Evolutionary conservation across 2,329 filamentous ascomycete species (phyloP).

Genomic region (Hansfordia pulvinata): DNA sequence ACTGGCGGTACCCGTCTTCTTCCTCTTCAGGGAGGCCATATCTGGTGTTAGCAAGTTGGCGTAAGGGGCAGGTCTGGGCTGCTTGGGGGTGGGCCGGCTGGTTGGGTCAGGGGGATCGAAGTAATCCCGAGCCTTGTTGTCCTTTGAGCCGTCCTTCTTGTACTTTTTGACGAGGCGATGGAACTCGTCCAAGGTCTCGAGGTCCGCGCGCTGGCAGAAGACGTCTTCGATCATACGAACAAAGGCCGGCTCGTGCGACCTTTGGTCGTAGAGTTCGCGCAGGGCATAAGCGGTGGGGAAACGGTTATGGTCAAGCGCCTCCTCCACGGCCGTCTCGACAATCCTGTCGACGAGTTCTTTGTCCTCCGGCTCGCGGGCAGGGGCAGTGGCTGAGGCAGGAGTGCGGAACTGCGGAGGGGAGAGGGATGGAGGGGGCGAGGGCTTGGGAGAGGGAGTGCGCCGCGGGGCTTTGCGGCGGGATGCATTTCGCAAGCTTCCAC

Average conservation of each 20-base stretch:
- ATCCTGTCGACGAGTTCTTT: constrained; percentile 35
- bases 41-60: constrained; percentile 28
- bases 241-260: constrained; percentile 33
- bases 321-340: constrained; percentile 42
- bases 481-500: not conserved
- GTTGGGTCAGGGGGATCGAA: constrained; percentile 35
- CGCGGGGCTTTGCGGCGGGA: constrained; percentile 3
- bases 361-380: constrained; percentile 15
- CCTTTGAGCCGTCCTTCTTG: constrained; percentile 42
- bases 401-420: constrained; percentile 6
- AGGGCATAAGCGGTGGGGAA: constrained; percentile 51
- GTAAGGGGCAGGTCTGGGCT: constrained; percentile 36
- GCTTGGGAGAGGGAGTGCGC: constrained; percentile 5
- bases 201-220: constrained; percentile 41
- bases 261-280: constrained; percentile 45
- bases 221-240: constrained; percentile 44
- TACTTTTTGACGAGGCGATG: constrained; percentile 32
- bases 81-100: constrained; percentile 25
- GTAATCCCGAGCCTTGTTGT: constrained; percentile 36
- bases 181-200: constrained; percentile 36
- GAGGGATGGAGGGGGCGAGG: not conserved
- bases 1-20: constrained; percentile 1
- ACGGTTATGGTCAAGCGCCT: constrained; percentile 40
- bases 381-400: constrained; percentile 6
- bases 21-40: constrained; percentile 21